Evolutionary conservation across 306 rosid species (phyloP).

Genomic region (Malus fusca): DNA sequence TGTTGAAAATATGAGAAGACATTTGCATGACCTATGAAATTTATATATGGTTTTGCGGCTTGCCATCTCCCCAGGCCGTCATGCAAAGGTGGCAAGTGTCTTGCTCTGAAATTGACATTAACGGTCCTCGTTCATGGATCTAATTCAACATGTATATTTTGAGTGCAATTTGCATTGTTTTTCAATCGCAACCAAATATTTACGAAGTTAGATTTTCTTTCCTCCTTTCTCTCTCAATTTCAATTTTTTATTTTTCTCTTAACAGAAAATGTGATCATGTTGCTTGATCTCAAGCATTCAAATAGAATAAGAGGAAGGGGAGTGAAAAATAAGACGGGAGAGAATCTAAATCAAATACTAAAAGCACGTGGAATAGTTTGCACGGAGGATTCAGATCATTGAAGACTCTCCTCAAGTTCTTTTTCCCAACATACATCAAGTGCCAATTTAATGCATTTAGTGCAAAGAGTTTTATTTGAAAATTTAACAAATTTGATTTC

Average conservation of each 20-base stretch:
- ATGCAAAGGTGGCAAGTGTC: neutral
- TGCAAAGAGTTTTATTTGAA: neutral
- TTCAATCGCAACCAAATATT: neutral
- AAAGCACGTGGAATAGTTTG: neutral
- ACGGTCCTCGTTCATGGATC: neutral
- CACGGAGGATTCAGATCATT: neutral
- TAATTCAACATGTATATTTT: neutral
- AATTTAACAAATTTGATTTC: neutral
- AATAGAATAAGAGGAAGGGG: fast-evolving
- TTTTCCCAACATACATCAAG: neutral
- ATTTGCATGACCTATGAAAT: neutral
- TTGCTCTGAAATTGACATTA: neutral
- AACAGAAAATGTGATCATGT: no score
- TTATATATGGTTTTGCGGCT: neutral
- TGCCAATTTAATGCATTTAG: neutral
- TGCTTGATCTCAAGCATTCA: no score
- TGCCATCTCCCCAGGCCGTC: neutral
- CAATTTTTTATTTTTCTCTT: no score
- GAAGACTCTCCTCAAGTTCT: no score
- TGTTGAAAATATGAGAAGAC: neutral
- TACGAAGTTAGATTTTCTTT: no score
- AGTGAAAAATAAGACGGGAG: no score
- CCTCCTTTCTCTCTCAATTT: no score
- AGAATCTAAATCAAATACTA: no score
- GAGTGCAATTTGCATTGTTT: neutral